Percentiles rank a stretch among this genome's conserved stretches.
These are phyloP conservation scores for Colletotrichum simmondsii DNA, from an alignment of 2,329 filamentous ascomycete species.

Conservation along the genomic window DNA sequence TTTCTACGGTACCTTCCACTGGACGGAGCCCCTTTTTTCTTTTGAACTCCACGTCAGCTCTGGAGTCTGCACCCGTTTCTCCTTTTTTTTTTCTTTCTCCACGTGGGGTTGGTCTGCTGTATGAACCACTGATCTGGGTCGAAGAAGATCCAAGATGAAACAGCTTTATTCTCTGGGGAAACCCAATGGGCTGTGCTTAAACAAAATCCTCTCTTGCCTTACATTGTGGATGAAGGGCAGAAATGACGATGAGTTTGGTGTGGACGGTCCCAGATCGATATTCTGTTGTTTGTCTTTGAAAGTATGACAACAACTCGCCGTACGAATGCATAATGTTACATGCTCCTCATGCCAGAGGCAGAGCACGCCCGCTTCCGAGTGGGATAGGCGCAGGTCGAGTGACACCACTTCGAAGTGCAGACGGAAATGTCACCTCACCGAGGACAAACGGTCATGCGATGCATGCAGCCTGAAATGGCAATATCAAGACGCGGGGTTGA, in stretches of 20 bases:
- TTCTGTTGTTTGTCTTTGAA: not conserved
- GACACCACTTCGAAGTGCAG: not conserved
- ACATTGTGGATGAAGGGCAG: not conserved
- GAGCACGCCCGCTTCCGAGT: not conserved
- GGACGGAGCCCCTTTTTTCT: not conserved
- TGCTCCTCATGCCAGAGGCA: not conserved
- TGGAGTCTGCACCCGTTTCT: not conserved
- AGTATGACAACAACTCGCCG: not conserved
- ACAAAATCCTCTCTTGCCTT: no score
- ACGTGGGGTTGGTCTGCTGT: not conserved
- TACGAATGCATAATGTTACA: not conserved
- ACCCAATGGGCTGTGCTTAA: not conserved
- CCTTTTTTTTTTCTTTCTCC: not conserved
- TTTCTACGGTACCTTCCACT: not conserved
- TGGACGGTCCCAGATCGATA: not conserved
- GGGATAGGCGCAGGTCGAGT: not conserved
- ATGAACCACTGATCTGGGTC: not conserved
- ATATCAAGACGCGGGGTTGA: not conserved
- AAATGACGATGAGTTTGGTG: not conserved
- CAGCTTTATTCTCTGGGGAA: not conserved
- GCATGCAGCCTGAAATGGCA: slow-evolving; percentile 12
- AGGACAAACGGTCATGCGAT: slow-evolving; percentile 16
- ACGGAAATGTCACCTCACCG: not conserved
- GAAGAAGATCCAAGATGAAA: not conserved
- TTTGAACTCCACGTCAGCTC: slow-evolving; percentile 6